Conservation (phyloP, 139 green algal genomes). For the Chlamydomonas incerta region DNA sequence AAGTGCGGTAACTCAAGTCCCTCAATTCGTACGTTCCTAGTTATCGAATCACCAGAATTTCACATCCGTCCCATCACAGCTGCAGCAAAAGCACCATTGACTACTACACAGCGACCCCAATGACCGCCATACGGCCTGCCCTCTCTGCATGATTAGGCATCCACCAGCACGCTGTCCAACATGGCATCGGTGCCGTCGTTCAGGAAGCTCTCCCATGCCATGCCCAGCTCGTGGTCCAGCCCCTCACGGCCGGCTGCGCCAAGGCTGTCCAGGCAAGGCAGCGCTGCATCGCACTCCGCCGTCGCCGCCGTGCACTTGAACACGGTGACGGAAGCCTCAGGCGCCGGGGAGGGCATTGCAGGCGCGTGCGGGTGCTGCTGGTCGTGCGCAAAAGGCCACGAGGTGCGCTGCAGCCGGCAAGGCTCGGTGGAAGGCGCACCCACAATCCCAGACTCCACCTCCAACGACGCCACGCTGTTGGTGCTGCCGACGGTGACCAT, state of each 20-base stretch:
- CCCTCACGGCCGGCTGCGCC: not conserved
- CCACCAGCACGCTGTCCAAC: not conserved
- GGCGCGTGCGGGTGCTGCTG: too few relatives aligned
- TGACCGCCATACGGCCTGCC: too few relatives aligned
- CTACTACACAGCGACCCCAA: not conserved
- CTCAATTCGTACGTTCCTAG: not conserved
- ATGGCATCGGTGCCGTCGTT: not conserved
- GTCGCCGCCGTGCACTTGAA: too few relatives aligned
- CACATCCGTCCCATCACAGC: too few relatives aligned
- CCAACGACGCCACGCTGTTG: not conserved
- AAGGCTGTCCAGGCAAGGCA: not conserved
- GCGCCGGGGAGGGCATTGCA: too few relatives aligned
- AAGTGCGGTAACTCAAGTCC: too few relatives aligned
- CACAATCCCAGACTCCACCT: not conserved
- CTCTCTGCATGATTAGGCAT: not conserved
- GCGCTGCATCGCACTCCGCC: too few relatives aligned
- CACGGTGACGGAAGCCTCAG: too few relatives aligned
- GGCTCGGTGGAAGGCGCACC: too few relatives aligned
- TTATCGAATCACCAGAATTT: too few relatives aligned
- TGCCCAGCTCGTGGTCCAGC: constrained; percentile 1
- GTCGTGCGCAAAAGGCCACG: too few relatives aligned
- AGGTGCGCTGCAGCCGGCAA: too few relatives aligned
- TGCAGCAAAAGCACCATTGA: not conserved
- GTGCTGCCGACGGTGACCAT: not conserved
- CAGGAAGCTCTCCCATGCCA: constrained; percentile 19